phyloP scores from a whole-genome alignment of 139 green algal species.

The Prasinococcaceae sp. region DNA sequence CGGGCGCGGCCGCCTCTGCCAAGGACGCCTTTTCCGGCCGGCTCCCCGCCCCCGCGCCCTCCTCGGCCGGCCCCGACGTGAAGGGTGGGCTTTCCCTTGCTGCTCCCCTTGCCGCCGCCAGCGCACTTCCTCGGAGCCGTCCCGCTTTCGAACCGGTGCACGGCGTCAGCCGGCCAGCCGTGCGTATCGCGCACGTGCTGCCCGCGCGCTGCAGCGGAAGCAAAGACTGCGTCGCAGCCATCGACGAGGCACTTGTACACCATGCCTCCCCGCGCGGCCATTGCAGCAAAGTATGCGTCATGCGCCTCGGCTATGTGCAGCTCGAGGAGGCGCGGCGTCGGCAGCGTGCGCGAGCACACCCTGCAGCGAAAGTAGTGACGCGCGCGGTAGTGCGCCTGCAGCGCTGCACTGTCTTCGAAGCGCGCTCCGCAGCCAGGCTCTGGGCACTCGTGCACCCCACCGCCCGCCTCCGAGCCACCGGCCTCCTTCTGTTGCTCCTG shows the following conservation, averaged over 20 bases:
- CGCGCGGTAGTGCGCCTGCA: constrained; percentile 8
- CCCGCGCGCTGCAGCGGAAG: not conserved
- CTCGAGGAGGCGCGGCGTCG: constrained; percentile 10
- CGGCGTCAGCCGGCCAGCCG: constrained; percentile 1
- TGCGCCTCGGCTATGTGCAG: constrained; percentile 14
- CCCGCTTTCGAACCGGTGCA: too few relatives aligned
- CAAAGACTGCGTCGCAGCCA: constrained; percentile 1
- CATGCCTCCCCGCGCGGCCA: not conserved
- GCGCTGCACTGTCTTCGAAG: not conserved
- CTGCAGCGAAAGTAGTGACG: not conserved
- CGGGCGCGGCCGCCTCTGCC: too few relatives aligned
- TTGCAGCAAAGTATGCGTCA: constrained; percentile 15
- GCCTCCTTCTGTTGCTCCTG: too few relatives aligned
- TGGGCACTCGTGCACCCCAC: too few relatives aligned
- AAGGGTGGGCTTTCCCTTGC: too few relatives aligned
- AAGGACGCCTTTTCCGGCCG: too few relatives aligned
- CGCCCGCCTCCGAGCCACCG: too few relatives aligned
- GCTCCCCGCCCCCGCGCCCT: too few relatives aligned
- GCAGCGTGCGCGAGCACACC: constrained; percentile 7
- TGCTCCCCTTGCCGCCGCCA: too few relatives aligned
- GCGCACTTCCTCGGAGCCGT: too few relatives aligned
- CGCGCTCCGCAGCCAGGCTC: not conserved
- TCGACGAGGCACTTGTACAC: constrained; percentile 20
- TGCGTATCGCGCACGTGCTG: constrained; percentile 13
- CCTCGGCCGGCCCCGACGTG: too few relatives aligned